A percentile compares a stretch with the other conserved stretches of the same genome.
phyloP scores from a whole-genome alignment of 371 early-diverging fungal species.

The Saksenaea oblongispora region DNA sequence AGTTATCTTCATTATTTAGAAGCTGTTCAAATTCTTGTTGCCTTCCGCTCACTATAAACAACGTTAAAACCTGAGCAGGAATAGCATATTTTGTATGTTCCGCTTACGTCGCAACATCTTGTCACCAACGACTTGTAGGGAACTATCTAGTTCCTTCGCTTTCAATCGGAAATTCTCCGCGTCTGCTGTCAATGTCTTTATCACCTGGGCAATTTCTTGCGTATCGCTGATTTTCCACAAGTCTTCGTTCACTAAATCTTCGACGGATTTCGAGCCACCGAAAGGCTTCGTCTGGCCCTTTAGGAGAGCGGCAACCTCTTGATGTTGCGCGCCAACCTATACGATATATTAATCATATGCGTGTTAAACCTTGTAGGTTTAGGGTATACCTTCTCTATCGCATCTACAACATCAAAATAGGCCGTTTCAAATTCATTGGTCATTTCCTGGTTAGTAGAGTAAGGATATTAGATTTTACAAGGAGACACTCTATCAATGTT shows the following conservation, averaged over 20 bases:
- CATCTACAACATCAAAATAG: slow-evolving; percentile 16
- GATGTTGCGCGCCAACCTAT: slow-evolving; percentile 5
- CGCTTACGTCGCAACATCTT: not conserved
- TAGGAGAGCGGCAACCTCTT: not conserved
- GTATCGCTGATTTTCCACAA: not conserved
- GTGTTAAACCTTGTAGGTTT: not conserved
- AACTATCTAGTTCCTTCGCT: not conserved
- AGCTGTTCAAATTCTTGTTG: slow-evolving; percentile 9
- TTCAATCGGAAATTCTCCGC: not conserved
- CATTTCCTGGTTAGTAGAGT: slow-evolving; percentile 19
- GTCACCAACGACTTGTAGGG: not conserved
- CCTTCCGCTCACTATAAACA: not conserved
- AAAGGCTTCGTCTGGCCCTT: not conserved
- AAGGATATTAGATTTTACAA: not conserved
- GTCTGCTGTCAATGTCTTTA: not conserved
- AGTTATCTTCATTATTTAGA: not conserved
- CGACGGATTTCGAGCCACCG: not conserved
- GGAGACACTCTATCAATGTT: not conserved
- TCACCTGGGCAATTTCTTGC: not conserved
- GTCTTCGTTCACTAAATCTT: slow-evolving; percentile 7
- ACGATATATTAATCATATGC: slow-evolving; percentile 5
- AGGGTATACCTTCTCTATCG: not conserved
- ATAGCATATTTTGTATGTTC: not conserved
- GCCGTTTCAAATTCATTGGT: slow-evolving; percentile 28
- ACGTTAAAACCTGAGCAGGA: not conserved